Conservation (phyloP, 2,329 filamentous ascomycete species). For the Lasiodiplodia hormozganensis region DNA sequence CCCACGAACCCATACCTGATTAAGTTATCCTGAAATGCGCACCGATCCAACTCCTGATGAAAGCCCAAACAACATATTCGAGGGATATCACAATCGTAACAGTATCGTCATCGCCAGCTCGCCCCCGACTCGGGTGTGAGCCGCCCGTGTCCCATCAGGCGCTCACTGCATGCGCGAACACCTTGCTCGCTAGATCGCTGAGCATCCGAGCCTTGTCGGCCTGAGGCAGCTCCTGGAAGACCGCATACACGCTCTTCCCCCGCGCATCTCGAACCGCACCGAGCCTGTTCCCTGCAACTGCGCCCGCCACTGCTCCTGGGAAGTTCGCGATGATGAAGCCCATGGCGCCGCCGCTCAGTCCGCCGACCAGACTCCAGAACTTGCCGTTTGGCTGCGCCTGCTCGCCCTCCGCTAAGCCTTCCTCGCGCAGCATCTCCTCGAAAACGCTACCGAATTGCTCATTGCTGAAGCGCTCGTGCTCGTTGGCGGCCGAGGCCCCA, state of each 20-base stretch:
- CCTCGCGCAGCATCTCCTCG: conserved; percentile 61
- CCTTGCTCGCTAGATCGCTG: conserved; percentile 82
- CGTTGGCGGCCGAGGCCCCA: conserved; percentile 50
- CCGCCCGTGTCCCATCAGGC: conserved; percentile 28
- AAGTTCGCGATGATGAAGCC: conserved; percentile 96
- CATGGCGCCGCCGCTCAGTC: conserved; percentile 84
- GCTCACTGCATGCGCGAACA: conserved; percentile 79
- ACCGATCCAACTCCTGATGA: neutral
- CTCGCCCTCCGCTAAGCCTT: conserved; percentile 73
- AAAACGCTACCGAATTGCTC: conserved; percentile 81
- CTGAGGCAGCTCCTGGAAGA: conserved; percentile 88
- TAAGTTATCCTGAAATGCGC: no score
- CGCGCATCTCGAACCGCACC: conserved; percentile 87
- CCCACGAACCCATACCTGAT: no score
- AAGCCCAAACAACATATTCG: neutral
- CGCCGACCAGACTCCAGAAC: conserved; percentile 89
- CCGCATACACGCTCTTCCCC: conserved; percentile 93
- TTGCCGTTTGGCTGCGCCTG: conserved; percentile 68
- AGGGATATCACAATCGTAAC: conserved; percentile 28
- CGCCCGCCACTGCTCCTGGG: conserved; percentile 85
- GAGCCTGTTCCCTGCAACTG: conserved; percentile 90
- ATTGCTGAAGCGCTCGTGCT: conserved; percentile 66
- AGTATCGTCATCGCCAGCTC: conserved; percentile 1
- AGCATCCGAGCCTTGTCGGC: conserved; percentile 81
- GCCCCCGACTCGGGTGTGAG: neutral